Base-by-base conservation (phyloP, 345 rosid species). In the Sonneratia alba region DNA sequence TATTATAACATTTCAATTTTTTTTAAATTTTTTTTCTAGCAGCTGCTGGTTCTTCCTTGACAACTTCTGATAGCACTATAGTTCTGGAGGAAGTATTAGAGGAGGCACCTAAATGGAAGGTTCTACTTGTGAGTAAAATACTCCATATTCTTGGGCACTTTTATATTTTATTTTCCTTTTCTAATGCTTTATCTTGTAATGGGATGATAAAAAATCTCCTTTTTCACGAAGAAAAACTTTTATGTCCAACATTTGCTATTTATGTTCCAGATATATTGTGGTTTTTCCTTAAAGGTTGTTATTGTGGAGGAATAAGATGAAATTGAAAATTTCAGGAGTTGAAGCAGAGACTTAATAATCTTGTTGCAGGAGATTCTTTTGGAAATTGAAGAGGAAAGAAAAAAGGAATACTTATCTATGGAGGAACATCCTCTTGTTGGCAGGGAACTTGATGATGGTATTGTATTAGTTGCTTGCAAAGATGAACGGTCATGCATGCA, bases 31-130 rank as follows among this genome's bases (percentile, higher is more conserved):
- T 64, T 64, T 75, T 45, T 70, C 61, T 70, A 76, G 88, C 75
- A 80, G 80, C 71, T 81, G 80, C 74, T 78, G 86, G 84, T 77
- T 72, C 81, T 78, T 81, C 83, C 37, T 70, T 87, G 43, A 24
- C 78, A 15, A 81, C 75, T 78, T 45, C 73, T 55, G 75, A 68
- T 73, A 66, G 76, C 69, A 81, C 81, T 11, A 85, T 88, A 55
- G 77, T 85, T 71, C 70, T 92, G 66, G 91, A 88, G 74, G 90
- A 92, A 87, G 82, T 84, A 70, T 68, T 95, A 77, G 98, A 95
- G 79, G 96, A 88, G 80, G 84, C 99, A 69, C 98, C 99, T 15
- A 90, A 95, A 83, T 95, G 99, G 97, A 95, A 90, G 83, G 96
- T 92, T 79, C 91, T 95, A 85, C 91, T 93, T 79, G 99, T 92